Base-by-base conservation (phyloP, 2,329 filamentous ascomycete genomes). In the Aspergillus luchuensis region DNA sequence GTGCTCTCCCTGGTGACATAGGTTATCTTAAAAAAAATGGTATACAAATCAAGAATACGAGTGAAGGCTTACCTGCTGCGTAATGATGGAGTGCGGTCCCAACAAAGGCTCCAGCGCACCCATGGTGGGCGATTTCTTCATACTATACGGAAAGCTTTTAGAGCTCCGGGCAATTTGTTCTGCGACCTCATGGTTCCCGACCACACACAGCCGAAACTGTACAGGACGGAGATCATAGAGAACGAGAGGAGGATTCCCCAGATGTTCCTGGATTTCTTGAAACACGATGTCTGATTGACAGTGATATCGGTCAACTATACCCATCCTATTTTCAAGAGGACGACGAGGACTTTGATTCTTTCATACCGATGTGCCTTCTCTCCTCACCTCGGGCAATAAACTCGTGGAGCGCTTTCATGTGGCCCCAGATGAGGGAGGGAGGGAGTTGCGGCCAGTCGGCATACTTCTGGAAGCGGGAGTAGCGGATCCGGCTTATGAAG, bases 141-240 rank as follows among this genome's bases (percentile, higher is more conserved):
- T 17, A 19, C 67, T 64, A n/a, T 64, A 67, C 7, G 49, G 64
- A 45, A 69, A 67, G 5, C 11, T n/a, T 41, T 50, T 65, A 1
- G 67, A 58, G 17, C 23, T 55, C 23, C 56, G 49, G 3, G 61
- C 60, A 10, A 65, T 17, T 21, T 67, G 64, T 47, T 69, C 66
- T 2, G 66, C 66, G 10, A 68, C 41, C 21, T 66, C 61, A 58
- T 67, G 65, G 45, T 23, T 53, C 28, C 59, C 62, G 15, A 67
- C 41, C 1, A 67, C 49, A 15, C 55, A 60, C 15, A 67, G 19
- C 1, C 51, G 25, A 25, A 36, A 23, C 5, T 54, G 23, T 5
- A 62, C 17, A 11, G 65, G 65, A 3, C 65, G 61, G 13, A 66
- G 56, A 45, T 68, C 65, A 1, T 62, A 43, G 4, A 56, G n/a